Evolutionary conservation across 2,329 filamentous ascomycete genomes (phyloP).

Genomic region (Ophiosphaerella narmari): DNA sequence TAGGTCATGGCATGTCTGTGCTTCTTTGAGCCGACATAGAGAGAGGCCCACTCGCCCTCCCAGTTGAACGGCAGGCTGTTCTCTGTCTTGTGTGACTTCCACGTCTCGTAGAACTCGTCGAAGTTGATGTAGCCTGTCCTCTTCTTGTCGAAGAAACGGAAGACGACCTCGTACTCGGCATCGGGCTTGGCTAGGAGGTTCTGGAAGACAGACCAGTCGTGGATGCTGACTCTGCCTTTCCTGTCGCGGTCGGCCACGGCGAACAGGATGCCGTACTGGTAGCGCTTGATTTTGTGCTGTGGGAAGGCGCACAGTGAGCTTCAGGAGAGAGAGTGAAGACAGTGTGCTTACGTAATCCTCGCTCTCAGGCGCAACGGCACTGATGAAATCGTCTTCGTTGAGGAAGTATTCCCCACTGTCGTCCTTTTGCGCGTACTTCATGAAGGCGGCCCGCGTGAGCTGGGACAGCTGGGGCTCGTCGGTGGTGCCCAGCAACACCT

Average conservation of each 20-base stretch:
- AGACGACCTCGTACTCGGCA: constrained; percentile 98
- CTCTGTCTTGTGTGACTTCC: constrained; percentile 85
- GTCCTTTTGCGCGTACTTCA: constrained; percentile 76
- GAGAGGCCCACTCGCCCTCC: constrained; percentile 93
- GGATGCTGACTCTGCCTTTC: constrained; percentile 73
- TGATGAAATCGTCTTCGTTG: constrained; percentile 83
- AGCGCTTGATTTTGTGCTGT: constrained; percentile 96
- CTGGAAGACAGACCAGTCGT: constrained; percentile 92
- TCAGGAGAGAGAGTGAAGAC: constrained; percentile 25
- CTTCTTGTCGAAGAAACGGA: constrained; percentile 90
- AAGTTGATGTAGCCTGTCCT: constrained; percentile 86
- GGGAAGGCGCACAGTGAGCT: constrained; percentile 33
- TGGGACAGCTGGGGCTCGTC: constrained; percentile 68
- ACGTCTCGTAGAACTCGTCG: constrained; percentile 81
- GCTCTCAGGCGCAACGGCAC: constrained; percentile 81
- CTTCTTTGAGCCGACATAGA: constrained; percentile 89
- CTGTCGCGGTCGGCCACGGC: constrained; percentile 81
- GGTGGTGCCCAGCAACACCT: constrained; percentile 67
- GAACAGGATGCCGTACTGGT: constrained; percentile 95
- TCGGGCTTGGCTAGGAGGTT: constrained; percentile 92
- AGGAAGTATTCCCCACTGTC: constrained; percentile 78
- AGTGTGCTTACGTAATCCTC: constrained; percentile 82
- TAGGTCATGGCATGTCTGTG: constrained; percentile 92
- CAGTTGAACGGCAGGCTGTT: constrained; percentile 92
- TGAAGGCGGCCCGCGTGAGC: constrained; percentile 77